Conservation (phyloP, 306 rosid genomes). For the Citrullus amarus region DNA sequence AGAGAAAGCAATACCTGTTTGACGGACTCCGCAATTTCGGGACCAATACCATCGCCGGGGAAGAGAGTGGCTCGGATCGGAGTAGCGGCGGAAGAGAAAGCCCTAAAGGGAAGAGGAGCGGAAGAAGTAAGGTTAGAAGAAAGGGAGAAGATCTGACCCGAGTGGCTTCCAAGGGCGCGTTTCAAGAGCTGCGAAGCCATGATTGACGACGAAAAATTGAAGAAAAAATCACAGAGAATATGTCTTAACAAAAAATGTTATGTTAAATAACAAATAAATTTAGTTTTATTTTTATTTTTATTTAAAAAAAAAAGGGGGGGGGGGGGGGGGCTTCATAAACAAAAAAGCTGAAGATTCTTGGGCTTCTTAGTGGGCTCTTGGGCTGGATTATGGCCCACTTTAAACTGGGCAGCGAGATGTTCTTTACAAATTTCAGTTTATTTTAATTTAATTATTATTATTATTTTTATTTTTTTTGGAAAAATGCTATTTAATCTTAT, state of each 20-base stretch:
- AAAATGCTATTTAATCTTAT: no score
- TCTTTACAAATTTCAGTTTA: no score
- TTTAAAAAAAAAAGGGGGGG: no score
- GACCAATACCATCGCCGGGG: constrained; percentile 98
- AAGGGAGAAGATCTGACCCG: constrained; percentile 24
- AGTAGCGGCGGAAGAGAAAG: constrained; percentile 49
- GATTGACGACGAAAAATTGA: background rate
- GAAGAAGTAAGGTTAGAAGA: constrained; percentile 11
- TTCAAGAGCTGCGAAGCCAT: constrained; percentile 68
- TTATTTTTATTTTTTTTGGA: no score
- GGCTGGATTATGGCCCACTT: background rate
- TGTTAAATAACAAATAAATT: background rate
- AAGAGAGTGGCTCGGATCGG: constrained; percentile 90
- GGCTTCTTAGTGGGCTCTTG: background rate
- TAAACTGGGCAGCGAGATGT: no score
- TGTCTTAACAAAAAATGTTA: background rate
- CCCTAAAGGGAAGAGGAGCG: constrained; percentile 12
- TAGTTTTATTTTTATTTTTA: background rate
- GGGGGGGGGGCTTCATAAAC: background rate
- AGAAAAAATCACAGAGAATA: background rate
- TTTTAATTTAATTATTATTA: no score
- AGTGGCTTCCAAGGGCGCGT: constrained; percentile 56
- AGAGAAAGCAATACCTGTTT: constrained; percentile 42
- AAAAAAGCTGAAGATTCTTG: background rate
- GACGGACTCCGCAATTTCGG: constrained; percentile 92